Evolutionary conservation across 768 basidiomycete species (phyloP).

Genomic region (Podaxis pistillaris): DNA sequence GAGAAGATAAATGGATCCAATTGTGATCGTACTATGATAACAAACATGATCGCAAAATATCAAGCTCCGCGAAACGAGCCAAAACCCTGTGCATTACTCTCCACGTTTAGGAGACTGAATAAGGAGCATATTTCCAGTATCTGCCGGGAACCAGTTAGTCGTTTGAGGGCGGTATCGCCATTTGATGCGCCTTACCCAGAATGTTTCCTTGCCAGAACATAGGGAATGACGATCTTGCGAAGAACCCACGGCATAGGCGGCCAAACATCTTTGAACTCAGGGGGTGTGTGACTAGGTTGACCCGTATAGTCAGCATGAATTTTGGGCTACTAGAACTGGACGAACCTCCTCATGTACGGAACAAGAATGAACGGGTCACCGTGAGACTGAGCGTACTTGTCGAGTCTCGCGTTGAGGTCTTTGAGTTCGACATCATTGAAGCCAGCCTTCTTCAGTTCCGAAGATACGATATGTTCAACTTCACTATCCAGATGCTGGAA

Average conservation of each 20-base stretch:
- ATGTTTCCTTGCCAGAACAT: conserved; percentile 6
- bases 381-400: conserved; percentile 2
- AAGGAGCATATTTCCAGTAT: conserved; percentile 14
- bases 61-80: neutral
- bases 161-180: neutral
- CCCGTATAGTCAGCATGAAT: neutral
- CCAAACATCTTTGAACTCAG: conserved; percentile 10
- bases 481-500: conserved; percentile 8
- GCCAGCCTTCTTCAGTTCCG: neutral
- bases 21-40: too few relatives aligned
- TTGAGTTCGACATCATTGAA: conserved; percentile 8
- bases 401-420: neutral
- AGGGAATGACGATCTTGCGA: conserved; percentile 10
- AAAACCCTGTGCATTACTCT: neutral
- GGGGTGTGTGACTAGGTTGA: conserved; percentile 1
- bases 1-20: too few relatives aligned
- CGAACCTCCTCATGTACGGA: conserved; percentile 11
- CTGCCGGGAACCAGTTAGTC: neutral
- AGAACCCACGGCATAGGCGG: conserved; percentile 14
- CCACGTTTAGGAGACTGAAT: conserved; percentile 1
- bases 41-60: neutral
- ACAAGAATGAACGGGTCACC: conserved; percentile 11
- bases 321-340: neutral
- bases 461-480: conserved; percentile 9
- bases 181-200: conserved; percentile 1